Percentiles rank a stretch among this genome's conserved stretches.
Evolutionary conservation across 2,329 filamentous ascomycete species (phyloP).

Genomic region (Hymenoscyphus infarciens): DNA sequence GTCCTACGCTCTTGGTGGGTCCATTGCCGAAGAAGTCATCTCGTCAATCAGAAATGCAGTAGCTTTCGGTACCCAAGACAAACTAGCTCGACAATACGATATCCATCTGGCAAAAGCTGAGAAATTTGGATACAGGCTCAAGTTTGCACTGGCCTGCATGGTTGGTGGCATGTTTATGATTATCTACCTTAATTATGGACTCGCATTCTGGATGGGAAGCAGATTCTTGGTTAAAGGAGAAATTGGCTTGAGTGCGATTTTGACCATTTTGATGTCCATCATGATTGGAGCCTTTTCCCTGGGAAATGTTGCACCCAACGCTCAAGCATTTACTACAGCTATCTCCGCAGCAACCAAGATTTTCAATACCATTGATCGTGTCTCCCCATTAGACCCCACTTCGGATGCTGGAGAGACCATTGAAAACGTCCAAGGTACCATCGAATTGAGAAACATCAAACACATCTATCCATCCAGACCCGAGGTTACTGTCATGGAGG

Average conservation of each 20-base stretch:
- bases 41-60: slow-evolving; percentile 89
- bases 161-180: slow-evolving; percentile 79
- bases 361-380: slow-evolving; percentile 86
- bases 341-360: slow-evolving; percentile 87
- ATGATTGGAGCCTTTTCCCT: slow-evolving; percentile 92
- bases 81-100: slow-evolving; percentile 85
- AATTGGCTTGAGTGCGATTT: slow-evolving; percentile 63
- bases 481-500: slow-evolving; percentile 84
- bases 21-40: slow-evolving; percentile 88
- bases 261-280: slow-evolving; percentile 85
- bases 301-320: slow-evolving; percentile 80
- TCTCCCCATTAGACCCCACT: slow-evolving; percentile 77
- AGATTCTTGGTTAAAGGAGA: slow-evolving; percentile 66
- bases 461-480: slow-evolving; percentile 94
- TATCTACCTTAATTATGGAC: slow-evolving; percentile 80
- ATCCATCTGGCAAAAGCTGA: slow-evolving; percentile 69
- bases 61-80: slow-evolving; percentile 90
- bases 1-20: slow-evolving; percentile 80
- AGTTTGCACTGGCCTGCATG: slow-evolving; percentile 71
- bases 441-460: slow-evolving; percentile 78
- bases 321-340: slow-evolving; percentile 80
- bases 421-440: slow-evolving; percentile 68
- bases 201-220: slow-evolving; percentile 86
- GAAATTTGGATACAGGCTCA: slow-evolving; percentile 71
- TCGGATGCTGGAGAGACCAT: slow-evolving; percentile 68